These are phyloP conservation scores for Chaetomiaceae sp. DNA, from an alignment of 2,329 filamentous ascomycete genomes.

Conservation along the genomic window DNA sequence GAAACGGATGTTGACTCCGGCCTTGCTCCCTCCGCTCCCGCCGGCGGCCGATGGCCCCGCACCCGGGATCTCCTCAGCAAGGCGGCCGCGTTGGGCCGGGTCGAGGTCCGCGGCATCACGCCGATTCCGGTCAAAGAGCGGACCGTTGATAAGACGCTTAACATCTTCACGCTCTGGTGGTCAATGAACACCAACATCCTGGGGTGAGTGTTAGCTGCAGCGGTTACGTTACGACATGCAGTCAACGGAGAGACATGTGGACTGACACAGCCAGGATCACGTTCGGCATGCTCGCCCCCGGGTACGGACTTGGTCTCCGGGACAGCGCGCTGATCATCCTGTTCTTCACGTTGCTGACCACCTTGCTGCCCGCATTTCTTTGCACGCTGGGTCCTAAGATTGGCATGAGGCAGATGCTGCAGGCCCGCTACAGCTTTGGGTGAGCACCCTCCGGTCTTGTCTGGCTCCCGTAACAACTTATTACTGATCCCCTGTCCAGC, in stretches of 20 bases:
- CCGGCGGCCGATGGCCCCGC: conserved; percentile 6
- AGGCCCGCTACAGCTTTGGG: conserved; percentile 58
- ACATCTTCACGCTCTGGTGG: conserved; percentile 44
- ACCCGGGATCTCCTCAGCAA: conserved; percentile 5
- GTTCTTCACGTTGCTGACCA: conserved; percentile 55
- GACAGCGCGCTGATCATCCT: conserved; percentile 54
- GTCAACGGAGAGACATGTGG: background rate
- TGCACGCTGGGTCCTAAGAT: conserved; percentile 54
- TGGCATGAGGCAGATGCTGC: conserved; percentile 60
- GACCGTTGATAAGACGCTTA: conserved; percentile 36
- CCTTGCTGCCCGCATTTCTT: conserved; percentile 49
- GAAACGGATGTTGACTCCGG: background rate
- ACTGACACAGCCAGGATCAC: conserved; percentile 41
- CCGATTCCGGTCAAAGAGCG: conserved; percentile 39
- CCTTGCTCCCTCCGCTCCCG: background rate
- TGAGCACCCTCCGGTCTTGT: conserved; percentile 24
- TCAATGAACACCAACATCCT: conserved; percentile 44
- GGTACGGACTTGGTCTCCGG: conserved; percentile 47
- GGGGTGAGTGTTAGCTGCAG: conserved; percentile 28
- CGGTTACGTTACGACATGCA: background rate
- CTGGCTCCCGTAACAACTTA: background rate
- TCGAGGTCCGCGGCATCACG: conserved; percentile 40
- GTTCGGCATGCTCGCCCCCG: conserved; percentile 57
- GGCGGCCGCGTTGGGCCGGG: conserved; percentile 23
- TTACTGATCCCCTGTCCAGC: conserved; percentile 22